Conservation (phyloP, 2,329 filamentous ascomycete species). For the Didymellaceae sp. region DNA sequence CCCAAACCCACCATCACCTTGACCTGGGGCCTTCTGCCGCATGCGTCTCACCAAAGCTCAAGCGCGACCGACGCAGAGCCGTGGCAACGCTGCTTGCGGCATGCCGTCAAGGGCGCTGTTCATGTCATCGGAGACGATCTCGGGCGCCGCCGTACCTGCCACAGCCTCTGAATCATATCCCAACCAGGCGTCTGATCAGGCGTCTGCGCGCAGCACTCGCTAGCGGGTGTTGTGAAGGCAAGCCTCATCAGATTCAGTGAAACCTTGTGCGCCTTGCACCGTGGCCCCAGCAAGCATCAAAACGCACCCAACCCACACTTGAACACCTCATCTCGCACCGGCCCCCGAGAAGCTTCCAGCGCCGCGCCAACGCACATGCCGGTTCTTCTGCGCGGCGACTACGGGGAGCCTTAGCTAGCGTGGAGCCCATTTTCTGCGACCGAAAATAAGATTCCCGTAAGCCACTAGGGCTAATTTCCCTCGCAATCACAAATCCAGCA, state of each 20-base stretch:
- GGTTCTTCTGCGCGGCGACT: conserved; percentile 14
- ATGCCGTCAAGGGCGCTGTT: not conserved
- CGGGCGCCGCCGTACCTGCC: conserved; percentile 7
- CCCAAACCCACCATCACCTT: conserved; percentile 1
- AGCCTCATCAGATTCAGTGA: too few species aligned
- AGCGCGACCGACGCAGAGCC: conserved; percentile 10
- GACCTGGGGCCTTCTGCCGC: conserved; percentile 9
- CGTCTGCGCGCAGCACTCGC: not conserved
- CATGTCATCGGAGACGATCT: conserved; percentile 12
- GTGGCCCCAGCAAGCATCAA: conserved; percentile 1
- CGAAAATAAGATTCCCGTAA: conserved; percentile 9
- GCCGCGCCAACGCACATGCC: conserved; percentile 3
- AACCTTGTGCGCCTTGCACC: conserved; percentile 14
- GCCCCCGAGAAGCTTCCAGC: conserved; percentile 7
- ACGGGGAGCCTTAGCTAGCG: conserved; percentile 13
- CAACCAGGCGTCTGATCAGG: too few species aligned
- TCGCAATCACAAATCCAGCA: not conserved
- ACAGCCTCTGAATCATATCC: conserved; percentile 1
- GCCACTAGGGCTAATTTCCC: not conserved
- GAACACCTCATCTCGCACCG: conserved; percentile 4
- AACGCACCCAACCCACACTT: not conserved
- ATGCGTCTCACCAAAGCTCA: conserved; percentile 14
- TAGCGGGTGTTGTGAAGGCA: too few species aligned
- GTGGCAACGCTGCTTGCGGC: conserved; percentile 12
- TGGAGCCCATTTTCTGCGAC: too few species aligned